Evolutionary conservation across 2,329 filamentous ascomycete genomes (phyloP).

Genomic region (Xylariomycetidae sp.): DNA sequence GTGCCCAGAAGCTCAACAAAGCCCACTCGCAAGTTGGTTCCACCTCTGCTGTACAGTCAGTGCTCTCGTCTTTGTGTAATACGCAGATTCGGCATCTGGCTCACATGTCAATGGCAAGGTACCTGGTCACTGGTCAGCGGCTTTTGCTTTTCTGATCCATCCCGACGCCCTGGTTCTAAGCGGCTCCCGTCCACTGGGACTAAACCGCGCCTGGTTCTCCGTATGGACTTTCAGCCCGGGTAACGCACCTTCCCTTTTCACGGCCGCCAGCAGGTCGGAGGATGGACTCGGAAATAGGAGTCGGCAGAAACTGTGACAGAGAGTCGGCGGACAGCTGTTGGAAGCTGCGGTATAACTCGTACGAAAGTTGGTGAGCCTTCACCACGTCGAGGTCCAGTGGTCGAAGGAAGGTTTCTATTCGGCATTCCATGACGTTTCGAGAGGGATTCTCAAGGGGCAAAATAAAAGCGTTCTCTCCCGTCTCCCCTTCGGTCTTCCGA

Average conservation of each 20-base stretch:
- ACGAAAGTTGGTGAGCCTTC: slow-evolving; percentile 41
- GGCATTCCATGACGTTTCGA: slow-evolving; percentile 12
- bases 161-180: no score
- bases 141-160: no score
- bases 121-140: slow-evolving; percentile 34
- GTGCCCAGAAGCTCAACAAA: slow-evolving; percentile 57
- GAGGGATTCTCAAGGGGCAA: no score
- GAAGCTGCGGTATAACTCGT: slow-evolving; percentile 42
- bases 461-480: no score
- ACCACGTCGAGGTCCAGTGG: slow-evolving; percentile 44
- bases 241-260: slow-evolving; percentile 43
- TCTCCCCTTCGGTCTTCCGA: no score
- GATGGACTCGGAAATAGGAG: slow-evolving; percentile 55
- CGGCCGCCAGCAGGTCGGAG: slow-evolving; percentile 39
- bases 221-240: no score
- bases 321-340: slow-evolving; percentile 45
- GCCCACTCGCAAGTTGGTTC: slow-evolving; percentile 62
- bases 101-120: slow-evolving; percentile 62
- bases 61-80: slow-evolving; percentile 16
- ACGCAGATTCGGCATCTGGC: slow-evolving; percentile 18
- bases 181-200: no score
- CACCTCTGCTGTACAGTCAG: slow-evolving; percentile 41
- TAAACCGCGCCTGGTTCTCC: no score
- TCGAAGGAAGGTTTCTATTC: slow-evolving; percentile 40
- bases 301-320: slow-evolving; percentile 51